Base-by-base conservation (phyloP, 495 filamentous ascomycete species). In the Terfezia claveryi region DNA sequence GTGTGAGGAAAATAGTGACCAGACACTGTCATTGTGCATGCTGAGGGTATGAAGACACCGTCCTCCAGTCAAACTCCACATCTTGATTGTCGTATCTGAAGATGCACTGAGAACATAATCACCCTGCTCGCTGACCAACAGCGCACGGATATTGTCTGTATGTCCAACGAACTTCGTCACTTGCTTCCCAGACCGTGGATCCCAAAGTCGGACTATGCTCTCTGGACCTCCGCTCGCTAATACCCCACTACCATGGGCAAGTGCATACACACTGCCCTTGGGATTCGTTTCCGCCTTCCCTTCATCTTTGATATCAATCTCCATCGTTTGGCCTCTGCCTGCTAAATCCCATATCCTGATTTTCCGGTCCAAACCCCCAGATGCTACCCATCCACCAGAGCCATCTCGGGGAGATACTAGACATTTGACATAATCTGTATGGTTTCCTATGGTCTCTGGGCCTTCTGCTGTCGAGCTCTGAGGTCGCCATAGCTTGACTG, bases 121-220 rank as follows among this genome's bases (percentile, higher is more conserved):
- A 9, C 85, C 87, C 55, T 82, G 77, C 61, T 89, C 76, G 59
- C 82, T 93, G 61, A 98, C 80, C 53, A 96, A 70, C 56, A 98
- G 87, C 58, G 86, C 80, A 49, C 91, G 81, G 57, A 98, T 77
- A 58, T 89, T 94, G 69, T 95, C 91, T 38, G 88, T 95, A 69
- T 98, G 91, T n/a, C 91, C 91, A 9, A 95, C 86, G 55, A 98
- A 87, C 64, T 94, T 96, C 52, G 88, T 94, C 54, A 98, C 82
- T 53, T 82, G 75, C 69, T 91, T 86, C 32, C 91, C 89, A 37
- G 85, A 80, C 66, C 79, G 80, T 16, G 86, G 79, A 69, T 98
- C 91, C 89, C 92, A 98, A 56, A 96, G 69, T 37, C 89, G 74
- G 0, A 96, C 91, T 41, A 87, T 83, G 60, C 85, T 91, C 70